Percentiles rank a stretch among this genome's conserved stretches.
phyloP scores from a whole-genome alignment of 768 basidiomycete genomes.

The Boletus pseudo-olivaceus region DNA sequence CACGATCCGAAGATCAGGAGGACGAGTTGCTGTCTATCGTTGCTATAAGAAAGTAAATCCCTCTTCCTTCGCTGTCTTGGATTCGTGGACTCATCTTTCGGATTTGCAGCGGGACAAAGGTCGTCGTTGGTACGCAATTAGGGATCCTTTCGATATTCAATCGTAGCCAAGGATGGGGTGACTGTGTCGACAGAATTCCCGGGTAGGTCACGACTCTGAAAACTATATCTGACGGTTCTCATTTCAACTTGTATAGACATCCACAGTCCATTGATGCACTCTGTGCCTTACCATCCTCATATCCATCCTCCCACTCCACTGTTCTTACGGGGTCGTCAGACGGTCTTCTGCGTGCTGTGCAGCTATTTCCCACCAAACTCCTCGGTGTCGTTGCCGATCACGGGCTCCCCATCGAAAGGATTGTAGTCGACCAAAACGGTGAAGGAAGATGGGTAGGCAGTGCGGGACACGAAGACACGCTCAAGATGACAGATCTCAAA shows the following conservation, averaged over 20 bases:
- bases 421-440: constrained; percentile 57
- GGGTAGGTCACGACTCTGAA: constrained; percentile 48
- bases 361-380: constrained; percentile 85
- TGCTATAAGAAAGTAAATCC: constrained; percentile 71
- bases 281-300: constrained; percentile 61
- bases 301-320: constrained; percentile 61
- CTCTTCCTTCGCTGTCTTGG: not conserved
- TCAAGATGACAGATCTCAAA: constrained; percentile 82
- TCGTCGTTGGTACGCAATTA: constrained; percentile 84
- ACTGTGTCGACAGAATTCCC: constrained; percentile 87
- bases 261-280: constrained; percentile 89
- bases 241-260: constrained; percentile 51
- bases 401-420: constrained; percentile 88
- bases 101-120: constrained; percentile 60
- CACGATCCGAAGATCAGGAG: constrained; percentile 93
- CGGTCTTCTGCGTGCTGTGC: constrained; percentile 82
- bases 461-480: constrained; percentile 82
- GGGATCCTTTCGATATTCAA: constrained; percentile 92
- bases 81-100: not conserved
- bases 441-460: constrained; percentile 87
- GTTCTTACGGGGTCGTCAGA: constrained; percentile 91
- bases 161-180: constrained; percentile 81
- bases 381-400: constrained; percentile 90
- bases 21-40: constrained; percentile 88
- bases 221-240: constrained; percentile 1